Base-by-base conservation (phyloP, 371 early-diverging fungal species). In the Blakeslea trispora region DNA sequence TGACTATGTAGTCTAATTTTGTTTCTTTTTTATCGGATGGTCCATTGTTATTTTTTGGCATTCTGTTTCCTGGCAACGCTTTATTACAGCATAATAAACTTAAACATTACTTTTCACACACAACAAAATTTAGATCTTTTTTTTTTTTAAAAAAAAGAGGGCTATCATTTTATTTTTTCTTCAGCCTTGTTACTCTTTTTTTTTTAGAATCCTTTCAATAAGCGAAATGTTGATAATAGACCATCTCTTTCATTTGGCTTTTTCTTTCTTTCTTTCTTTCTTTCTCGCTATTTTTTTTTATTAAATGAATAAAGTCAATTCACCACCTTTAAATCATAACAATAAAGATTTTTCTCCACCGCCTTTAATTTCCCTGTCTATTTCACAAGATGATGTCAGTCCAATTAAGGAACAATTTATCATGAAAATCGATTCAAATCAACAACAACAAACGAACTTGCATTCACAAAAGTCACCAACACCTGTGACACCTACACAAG, bases 401-500 rank as follows among this genome's bases (percentile, higher is more conserved):
- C n/a, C 22, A n/a, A 35, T 39, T 14, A 37, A 15, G 17, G 24
- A 21, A n/a, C 21, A 17, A 17, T 22, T 19, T 18, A 35, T 50
- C 50, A 50, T 50, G 37, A 37, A 37, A 10, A 14, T 37, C 37
- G 37, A 37, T 14, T 14, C 9, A 37, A 4, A 37, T 6, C 32
- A 32, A 32, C 32, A 32, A 32, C 32, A 32, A 32, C 32, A 32
- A 32, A 5, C 5, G 10, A 5, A 32, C 6, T 10, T 6, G 32
- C 32, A 32, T 5, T 10, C 5, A 11, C 37, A 37, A 2, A 37
- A 37, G 11, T 44, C 53, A 49, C 49, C 60, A 22, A 53, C 60
- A 43, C 60, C 60, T 17, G 23, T 53, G 5, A 59, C 53, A 2
- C 22, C 53, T 19, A 14, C 41, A 8, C 52, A 24, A 15, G 11